Evolutionary conservation across 169 alveolate genomes (phyloP), one percentile per base, ranked within the genome.

Genomic region (Eimeria falciformis): DNA sequence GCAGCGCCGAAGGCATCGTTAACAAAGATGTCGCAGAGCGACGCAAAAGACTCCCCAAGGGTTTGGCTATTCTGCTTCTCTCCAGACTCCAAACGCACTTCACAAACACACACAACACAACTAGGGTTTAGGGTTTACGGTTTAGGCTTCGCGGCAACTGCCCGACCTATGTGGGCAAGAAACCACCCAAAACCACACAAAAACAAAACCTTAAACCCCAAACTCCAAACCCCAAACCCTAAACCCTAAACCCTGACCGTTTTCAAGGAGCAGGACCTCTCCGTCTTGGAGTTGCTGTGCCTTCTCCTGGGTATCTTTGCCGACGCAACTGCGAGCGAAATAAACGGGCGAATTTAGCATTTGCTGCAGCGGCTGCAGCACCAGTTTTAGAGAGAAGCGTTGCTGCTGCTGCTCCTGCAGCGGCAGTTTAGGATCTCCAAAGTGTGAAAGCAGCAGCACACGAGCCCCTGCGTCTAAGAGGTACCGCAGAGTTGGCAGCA

Each of bases 1-100:
- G 99, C 99, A 25, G 99, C 98, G n/a, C 99, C 99, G 91, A 99
- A 99, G 33, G 99, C 99, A 94, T 98, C 99, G 94, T 98, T 98
- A 46, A 98, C 98, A 94, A 94, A 98, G n/a, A 98, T 56, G 73
- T 98, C 99, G 40, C 98, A 99, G 62, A 97, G 96, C 58, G 93
- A 56, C 27, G 99, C 81, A n/a, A 90, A 11, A 47, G 12, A 3
- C 53, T 11, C 5, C 33, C 90, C 78, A 18, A 90, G 25, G 14
- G 71, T 95, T 6, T 95, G 96, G 62, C 47, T 73, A 75, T 90
- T 77, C 62, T 37, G 23, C 37, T 65, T 73, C 77, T 90, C 93
- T 23, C 87, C 93, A 14, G 18, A n/a, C 14, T 78, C 37, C 27
- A 89, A 46, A 1, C 93, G 93, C 3, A 89, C 93, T 89, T 29